Evolutionary conservation across 2,329 filamentous ascomycete genomes (phyloP), one percentile per base, ranked within the genome.

Genomic region (Stemphylium beticola): DNA sequence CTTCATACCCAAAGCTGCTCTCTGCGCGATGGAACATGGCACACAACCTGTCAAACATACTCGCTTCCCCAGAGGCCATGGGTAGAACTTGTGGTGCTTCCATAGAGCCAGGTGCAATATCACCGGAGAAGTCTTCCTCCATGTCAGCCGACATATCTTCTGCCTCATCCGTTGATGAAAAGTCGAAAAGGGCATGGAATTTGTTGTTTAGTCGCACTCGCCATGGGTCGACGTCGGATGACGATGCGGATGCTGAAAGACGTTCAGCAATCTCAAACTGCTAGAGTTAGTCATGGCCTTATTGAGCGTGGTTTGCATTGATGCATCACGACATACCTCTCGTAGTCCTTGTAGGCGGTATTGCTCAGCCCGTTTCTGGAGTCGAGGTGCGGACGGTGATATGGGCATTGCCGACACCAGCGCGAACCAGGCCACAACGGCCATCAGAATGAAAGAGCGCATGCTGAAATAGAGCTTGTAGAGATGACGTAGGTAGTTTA

Each of bases 181-280:
- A 38, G 22, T 61, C 57, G 26, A 71, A 60, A 11, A 72, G 57
- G 10, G 61, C 55, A 26, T 61, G 66, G 14, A 72, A 33, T 15
- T 60, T 64, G 34, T 57, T 55, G 49, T 64, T 66, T 14, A 72
- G n/a, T 17, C 58, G 64, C 15, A 55, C 36, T 14, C 45, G 55
- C 46, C 51, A 65, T 20, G 65, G 56, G 14, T 57, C 53, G 20
- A 57, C 50, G 9, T 61, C 51, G 7, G 62, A 53, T 39, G 63
- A 58, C 26, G 61, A 53, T 31, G 58, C 51, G 4, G 67, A 58
- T 22, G 63, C 61, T 17, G 67, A 61, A 6, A 74, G 61, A 14
- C 62, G 64, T 53, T 71, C 63, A 20, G 71, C 69, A 29, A 74
- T 74, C 50, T 73, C 71, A 11, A 71, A 69, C 72, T 72, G 18